Evolutionary conservation across 495 filamentous ascomycete genomes (phyloP).

Genomic region (Hypoxylon rickii): DNA sequence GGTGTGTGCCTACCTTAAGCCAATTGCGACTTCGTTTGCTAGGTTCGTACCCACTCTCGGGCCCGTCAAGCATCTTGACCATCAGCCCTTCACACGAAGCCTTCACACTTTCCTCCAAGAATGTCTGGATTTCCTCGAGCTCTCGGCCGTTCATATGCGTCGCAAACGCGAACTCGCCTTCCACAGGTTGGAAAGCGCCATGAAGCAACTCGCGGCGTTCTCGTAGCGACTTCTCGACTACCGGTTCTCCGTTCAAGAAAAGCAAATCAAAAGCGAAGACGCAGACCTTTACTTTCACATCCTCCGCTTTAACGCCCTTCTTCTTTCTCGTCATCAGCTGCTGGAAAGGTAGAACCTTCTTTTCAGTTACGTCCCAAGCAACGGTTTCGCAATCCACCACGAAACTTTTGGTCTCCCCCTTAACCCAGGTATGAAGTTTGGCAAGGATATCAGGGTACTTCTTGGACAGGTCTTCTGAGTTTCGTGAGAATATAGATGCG

Average conservation of each 20-base stretch:
- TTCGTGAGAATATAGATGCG: constrained; percentile 91
- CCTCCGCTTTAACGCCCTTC: constrained; percentile 97
- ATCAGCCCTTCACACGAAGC: constrained; percentile 95
- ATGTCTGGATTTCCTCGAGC: constrained; percentile 86
- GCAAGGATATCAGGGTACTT: constrained; percentile 95
- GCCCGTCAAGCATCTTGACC: constrained; percentile 98
- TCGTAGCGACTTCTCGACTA: constrained; percentile 84
- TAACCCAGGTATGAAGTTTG: constrained; percentile 88
- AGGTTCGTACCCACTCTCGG: constrained; percentile 90
- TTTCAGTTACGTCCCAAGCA: constrained; percentile 91
- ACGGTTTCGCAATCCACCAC: constrained; percentile 98
- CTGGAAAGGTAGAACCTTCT: constrained; percentile 95
- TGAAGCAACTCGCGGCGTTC: constrained; percentile 81
- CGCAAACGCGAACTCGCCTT: constrained; percentile 92
- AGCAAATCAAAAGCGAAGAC: constrained; percentile 96
- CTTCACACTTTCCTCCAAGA: constrained; percentile 92
- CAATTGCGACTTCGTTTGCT: constrained; percentile 95
- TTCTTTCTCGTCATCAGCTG: constrained; percentile 96
- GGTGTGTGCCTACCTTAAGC: constrained; percentile 72
- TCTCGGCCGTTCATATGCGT: constrained; percentile 85
- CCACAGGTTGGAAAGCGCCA: constrained; percentile 70
- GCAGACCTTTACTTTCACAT: constrained; percentile 96
- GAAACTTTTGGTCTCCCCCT: constrained; percentile 85
- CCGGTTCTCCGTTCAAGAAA: constrained; percentile 89
- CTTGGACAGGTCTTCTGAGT: constrained; percentile 94